phyloP scores from a whole-genome alignment of 805 yeast genomes.

The Debaryomyces hansenii region DNA sequence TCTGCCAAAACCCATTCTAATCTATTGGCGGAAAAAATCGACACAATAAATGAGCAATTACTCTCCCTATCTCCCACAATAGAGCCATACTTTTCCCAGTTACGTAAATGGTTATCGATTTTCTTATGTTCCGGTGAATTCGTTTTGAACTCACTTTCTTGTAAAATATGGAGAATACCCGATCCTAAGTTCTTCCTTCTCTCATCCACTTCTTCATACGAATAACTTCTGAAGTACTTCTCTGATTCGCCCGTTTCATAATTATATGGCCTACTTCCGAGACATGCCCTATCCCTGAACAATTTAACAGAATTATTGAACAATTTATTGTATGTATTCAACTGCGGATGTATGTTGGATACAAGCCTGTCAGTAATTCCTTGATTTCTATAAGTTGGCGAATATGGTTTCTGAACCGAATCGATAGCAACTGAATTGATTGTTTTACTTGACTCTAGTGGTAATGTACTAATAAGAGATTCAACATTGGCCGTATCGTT shows the following conservation, averaged over 20 bases:
- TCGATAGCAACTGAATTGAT: constrained; percentile 6
- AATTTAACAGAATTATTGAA: constrained; percentile 19
- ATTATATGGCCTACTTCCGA: constrained; percentile 21
- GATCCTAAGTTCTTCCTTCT: constrained; percentile 36
- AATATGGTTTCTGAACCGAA: constrained; percentile 20
- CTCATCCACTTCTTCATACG: constrained; percentile 30
- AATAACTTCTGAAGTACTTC: constrained; percentile 10
- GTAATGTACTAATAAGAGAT: constrained; percentile 7
- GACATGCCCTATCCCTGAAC: constrained; percentile 19
- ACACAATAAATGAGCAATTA: constrained; percentile 29
- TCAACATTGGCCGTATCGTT: neutral
- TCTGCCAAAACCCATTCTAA: constrained; percentile 39
- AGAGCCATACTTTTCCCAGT: constrained; percentile 14
- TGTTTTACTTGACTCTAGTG: constrained; percentile 6
- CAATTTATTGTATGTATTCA: constrained; percentile 21
- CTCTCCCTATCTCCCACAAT: constrained; percentile 9
- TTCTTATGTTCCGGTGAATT: constrained; percentile 13
- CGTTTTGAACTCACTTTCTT: constrained; percentile 22
- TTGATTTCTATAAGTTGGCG: constrained; percentile 41
- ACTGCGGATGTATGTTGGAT: constrained; percentile 14
- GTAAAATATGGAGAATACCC: constrained; percentile 31
- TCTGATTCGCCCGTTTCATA: constrained; percentile 10
- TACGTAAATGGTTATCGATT: constrained; percentile 15
- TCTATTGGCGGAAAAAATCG: constrained; percentile 34
- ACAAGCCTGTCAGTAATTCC: constrained; percentile 11